Evolutionary conservation across 805 yeast genomes (phyloP), one percentile per base, ranked within the genome.

Genomic region (Teunomyces gatunensis): DNA sequence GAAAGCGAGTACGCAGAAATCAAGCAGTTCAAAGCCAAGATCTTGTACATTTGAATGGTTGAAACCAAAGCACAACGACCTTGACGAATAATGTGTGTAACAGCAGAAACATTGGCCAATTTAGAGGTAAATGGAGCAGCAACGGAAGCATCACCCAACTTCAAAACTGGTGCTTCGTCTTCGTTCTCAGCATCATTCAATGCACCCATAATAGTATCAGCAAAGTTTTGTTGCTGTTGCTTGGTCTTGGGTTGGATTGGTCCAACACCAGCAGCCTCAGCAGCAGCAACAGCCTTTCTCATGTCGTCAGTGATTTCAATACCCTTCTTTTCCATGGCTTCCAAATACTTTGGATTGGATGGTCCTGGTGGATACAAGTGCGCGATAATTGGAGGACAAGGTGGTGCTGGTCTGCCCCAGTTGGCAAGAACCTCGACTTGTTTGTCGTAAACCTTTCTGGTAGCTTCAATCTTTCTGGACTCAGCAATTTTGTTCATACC

Each of bases 71-170:
- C 96, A 76, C 96, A 89, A 71, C 99, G 89, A 55, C 99, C 99
- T 76, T 94, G 97, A 71, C 99, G 90, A 56, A 94, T 81, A 55
- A 94, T 87, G 63, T 90, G 85, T 45, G 96, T 87, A 47, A 94
- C 97, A 47, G 99, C 85, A 47, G 91, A 80, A 28, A 94, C 99
- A 61, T 86, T 87, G 21, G 96, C 82, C 54, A 94, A 79, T 65
- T 94, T 94, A 20, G 98, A 91, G 15, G 99, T 94, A 68, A 94
- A 89, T 41, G 99, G 99, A 29, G 99, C 99, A 47, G 99, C 99
- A 60, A 95, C 97, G 20, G 97, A 91, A 11, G 99, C 99, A 71
- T 94, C 99, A 59, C 99, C 99, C 47, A 94, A 76, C 68, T 94
- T 94, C 73, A 94, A 79, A 41, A 86, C 82, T 49, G 99, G 99